Base-by-base conservation (phyloP, 129 eudicot species). In the Apium graveolens region DNA sequence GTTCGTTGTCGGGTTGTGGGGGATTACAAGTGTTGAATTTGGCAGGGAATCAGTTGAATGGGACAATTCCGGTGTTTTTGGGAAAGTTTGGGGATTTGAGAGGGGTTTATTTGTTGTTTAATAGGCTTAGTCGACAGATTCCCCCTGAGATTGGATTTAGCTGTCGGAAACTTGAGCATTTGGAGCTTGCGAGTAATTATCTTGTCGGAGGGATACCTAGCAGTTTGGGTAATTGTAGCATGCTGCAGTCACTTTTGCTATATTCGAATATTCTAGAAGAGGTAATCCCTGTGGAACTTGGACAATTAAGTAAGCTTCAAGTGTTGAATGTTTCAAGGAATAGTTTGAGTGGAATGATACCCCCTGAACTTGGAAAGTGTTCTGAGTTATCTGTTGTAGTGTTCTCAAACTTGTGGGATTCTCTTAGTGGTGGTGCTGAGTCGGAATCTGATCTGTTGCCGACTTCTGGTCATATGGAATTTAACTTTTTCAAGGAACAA, bases 271-370 rank as follows among this genome's bases (percentile, higher is more conserved):
- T 85, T 88, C 83, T 93, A 82, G 93, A 91, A 84, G 98, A 87
- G 80, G 88, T 55, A 63, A 88, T 93, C 78, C 98, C 98, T 0
- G 35, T 76, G 53, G 93, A 91, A 37, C 81, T 93, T 18, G 97
- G 98, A 41, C 78, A 72, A 78, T 85, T 93, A 24, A 79, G 53
- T 78, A 73, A 77, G 83, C 87, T 91, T 21, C 85, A 85, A 74
- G 89, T 93, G 76, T 84, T 93, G 75, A 97, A 93, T 78, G 72
- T 91, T 42, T 93, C 98, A 4, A 89, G 98, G 83, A 93, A 93
- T 66, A 89, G 92, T 80, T 88, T 93, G 20, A 85, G 90, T 78
- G 96, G 97, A 76, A 46, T 80, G 34, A 78, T 93, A 45, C 98
- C 98, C 14, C 65, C 79, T 11, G 88, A 86, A 80, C 91, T 93